phyloP scores from a whole-genome alignment of 192 early-diverging fungal species.

The Gonapodya prolifera region DNA sequence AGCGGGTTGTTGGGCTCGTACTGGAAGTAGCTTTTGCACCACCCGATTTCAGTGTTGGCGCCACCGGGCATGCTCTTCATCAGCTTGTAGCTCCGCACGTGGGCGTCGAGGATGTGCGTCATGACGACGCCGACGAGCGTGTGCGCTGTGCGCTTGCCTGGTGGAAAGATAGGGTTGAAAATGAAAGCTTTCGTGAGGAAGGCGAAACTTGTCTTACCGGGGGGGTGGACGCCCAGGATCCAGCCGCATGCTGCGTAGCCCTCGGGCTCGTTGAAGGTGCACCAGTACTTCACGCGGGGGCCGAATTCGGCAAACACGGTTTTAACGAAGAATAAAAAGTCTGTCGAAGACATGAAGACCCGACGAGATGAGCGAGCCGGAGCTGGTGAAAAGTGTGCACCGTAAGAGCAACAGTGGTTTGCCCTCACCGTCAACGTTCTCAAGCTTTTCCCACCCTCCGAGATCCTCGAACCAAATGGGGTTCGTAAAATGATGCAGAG shows the following conservation, averaged over 20 bases:
- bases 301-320: constrained; percentile 25
- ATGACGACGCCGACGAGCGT: neutral
- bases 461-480: neutral
- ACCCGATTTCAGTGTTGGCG: neutral
- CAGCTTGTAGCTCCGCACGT: neutral
- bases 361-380: neutral
- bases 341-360: constrained; percentile 15
- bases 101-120: neutral
- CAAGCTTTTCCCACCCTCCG: neutral
- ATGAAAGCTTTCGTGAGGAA: neutral
- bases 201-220: neutral
- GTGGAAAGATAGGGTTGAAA: neutral
- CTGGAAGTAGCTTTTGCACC: neutral
- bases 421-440: neutral
- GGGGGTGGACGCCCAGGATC: neutral
- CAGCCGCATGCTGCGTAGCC: neutral
- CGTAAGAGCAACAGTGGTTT: neutral
- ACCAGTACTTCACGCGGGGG: constrained; percentile 27
- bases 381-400: neutral
- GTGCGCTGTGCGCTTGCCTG: neutral
- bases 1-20: constrained; percentile 1
- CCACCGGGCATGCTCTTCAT: neutral
- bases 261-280: constrained; percentile 30
- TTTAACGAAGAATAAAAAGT: constrained; percentile 25
- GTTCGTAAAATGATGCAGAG: constrained; percentile 1